Evolutionary conservation across 306 rosid species (phyloP).

Genomic region (Biancaea sappan): DNA sequence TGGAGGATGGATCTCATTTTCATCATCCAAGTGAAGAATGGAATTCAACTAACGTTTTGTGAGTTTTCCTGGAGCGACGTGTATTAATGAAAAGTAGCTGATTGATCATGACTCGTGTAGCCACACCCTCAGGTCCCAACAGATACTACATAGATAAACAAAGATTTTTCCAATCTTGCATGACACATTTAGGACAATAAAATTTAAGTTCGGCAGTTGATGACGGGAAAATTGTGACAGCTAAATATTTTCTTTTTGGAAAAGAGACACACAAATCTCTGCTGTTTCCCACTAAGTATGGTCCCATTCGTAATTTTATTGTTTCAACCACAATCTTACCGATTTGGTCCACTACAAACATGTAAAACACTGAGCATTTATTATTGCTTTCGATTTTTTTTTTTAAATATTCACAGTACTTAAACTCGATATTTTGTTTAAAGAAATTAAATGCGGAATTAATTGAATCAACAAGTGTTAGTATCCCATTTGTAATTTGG

Average conservation of each 20-base stretch:
- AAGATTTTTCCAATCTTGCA: not conserved
- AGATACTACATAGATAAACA: not conserved
- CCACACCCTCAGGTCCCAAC: not conserved
- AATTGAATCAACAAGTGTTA: too few species aligned
- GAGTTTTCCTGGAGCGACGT: not conserved
- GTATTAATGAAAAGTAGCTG: conserved; percentile 36
- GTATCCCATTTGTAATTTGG: too few species aligned
- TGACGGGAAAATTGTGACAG: not conserved
- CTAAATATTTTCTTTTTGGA: not conserved
- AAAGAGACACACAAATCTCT: not conserved
- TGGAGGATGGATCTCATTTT: not conserved
- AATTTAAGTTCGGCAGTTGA: too few species aligned
- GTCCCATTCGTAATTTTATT: too few species aligned
- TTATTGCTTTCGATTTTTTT: too few species aligned
- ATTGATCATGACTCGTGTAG: conserved; percentile 2
- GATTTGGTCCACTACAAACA: too few species aligned
- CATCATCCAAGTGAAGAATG: not conserved
- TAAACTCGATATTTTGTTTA: too few species aligned
- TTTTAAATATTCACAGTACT: too few species aligned
- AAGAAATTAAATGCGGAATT: too few species aligned
- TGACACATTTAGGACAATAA: not conserved
- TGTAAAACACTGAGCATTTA: too few species aligned
- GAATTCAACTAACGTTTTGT: not conserved
- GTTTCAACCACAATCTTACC: too few species aligned
- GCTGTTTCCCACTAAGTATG: not conserved